phyloP scores from a whole-genome alignment of 257 asterid species.

The Agastache rugosa region DNA sequence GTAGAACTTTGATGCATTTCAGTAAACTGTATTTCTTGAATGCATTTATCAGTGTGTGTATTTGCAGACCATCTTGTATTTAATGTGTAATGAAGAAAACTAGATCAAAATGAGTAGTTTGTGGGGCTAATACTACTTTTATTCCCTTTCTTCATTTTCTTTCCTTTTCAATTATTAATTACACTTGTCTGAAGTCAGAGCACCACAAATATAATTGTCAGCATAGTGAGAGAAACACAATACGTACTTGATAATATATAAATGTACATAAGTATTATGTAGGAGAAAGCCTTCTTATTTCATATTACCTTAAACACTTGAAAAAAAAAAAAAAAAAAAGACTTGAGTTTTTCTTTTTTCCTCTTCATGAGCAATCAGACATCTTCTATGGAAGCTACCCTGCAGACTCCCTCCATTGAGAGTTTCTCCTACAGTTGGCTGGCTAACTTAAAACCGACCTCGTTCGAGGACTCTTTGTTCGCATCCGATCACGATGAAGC shows the following conservation, averaged over 20 bases:
- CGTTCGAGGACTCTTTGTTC: constrained; percentile 37
- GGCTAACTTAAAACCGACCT: constrained; percentile 44
- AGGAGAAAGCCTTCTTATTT: constrained; percentile 10
- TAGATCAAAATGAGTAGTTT: constrained; percentile 36
- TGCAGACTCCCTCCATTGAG: constrained; percentile 64
- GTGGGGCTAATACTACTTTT: constrained; percentile 53
- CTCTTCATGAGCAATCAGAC: background rate
- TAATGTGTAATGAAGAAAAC: constrained; percentile 28
- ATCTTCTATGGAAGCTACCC: constrained; percentile 52
- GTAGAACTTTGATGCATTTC: background rate
- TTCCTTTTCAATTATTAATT: constrained; percentile 52
- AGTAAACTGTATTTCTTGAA: background rate
- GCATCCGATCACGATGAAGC: constrained; percentile 55
- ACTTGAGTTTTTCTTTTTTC: background rate
- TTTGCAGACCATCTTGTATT: background rate
- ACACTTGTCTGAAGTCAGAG: constrained; percentile 52
- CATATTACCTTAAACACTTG: constrained; percentile 32
- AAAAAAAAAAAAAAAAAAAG: background rate
- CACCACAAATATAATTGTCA: constrained; percentile 54
- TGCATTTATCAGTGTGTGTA: constrained; percentile 11
- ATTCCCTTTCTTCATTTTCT: constrained; percentile 39
- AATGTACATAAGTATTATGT: background rate
- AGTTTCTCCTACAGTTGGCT: constrained; percentile 84
- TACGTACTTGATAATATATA: constrained; percentile 27
- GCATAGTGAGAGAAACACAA: constrained; percentile 31